Percentiles rank a stretch among this genome's conserved stretches.
Conservation (phyloP, 2,329 filamentous ascomycete genomes). For the Diaporthe sp. region DNA sequence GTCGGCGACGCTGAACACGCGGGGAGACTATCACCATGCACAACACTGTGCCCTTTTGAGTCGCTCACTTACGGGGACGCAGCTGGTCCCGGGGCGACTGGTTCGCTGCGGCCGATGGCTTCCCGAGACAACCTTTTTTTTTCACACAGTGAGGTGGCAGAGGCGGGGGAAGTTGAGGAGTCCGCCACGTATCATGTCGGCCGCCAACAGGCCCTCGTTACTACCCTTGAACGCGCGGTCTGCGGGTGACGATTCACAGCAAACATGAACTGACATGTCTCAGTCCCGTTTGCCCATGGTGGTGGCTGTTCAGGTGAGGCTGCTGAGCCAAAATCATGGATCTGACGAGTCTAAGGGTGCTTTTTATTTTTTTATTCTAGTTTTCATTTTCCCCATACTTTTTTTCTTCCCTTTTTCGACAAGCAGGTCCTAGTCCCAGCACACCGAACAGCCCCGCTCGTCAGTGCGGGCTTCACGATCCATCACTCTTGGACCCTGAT, state of each 20-base stretch:
- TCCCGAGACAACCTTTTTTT: conserved; percentile 23
- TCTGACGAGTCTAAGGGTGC: background rate
- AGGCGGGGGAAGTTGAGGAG: background rate
- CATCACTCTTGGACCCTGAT: conserved; percentile 14
- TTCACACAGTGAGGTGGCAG: background rate
- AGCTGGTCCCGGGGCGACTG: background rate
- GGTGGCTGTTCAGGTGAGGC: conserved; percentile 9
- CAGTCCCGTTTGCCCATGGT: background rate
- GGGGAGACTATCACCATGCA: background rate
- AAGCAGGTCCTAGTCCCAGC: background rate
- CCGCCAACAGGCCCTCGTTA: background rate
- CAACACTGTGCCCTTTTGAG: background rate
- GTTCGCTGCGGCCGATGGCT: conserved; percentile 1
- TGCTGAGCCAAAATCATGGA: conserved; percentile 8
- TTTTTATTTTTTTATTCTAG: background rate
- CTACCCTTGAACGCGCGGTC: background rate
- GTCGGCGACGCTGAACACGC: background rate
- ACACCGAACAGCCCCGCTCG: background rate
- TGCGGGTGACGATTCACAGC: background rate
- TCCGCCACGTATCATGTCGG: background rate
- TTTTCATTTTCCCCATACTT: background rate
- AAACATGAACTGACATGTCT: conserved; percentile 18
- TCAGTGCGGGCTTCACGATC: background rate
- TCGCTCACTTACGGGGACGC: background rate
- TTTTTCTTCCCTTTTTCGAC: background rate